Base-by-base conservation (phyloP, 768 basidiomycete species). In the Kwoniella mangroviensis region DNA sequence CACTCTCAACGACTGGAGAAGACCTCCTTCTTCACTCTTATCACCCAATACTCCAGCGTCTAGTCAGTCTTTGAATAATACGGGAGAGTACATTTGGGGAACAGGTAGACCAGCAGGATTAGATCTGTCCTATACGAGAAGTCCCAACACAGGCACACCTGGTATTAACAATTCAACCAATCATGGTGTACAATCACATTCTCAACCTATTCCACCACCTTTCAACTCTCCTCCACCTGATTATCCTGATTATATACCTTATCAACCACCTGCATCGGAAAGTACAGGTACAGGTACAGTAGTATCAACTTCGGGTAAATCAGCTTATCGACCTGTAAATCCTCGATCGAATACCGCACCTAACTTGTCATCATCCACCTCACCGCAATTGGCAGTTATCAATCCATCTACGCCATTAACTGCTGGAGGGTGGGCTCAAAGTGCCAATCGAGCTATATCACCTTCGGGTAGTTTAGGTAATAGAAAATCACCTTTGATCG, bases 181-280 rank as follows among this genome's bases (percentile, higher is more conserved):
- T 17, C 19, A n/a, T 55, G 49, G 28, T 26, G 21, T 42, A 24
- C 22, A 24, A 24, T 28, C 22, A 51, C 21, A 42, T 40, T 21
- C 12, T 28, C 43, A 24, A n/a, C n/a, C 45, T 22, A 62, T 49
- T 51, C 42, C 28, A 19, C 54, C 52, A 19, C 56, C 53, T 15
- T 55, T 57, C 53, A 60, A 49, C 22, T 59, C 56, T 6, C 68
- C 68, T 45, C 68, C 68, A 15, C 68, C 68, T 1, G 62, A 64
- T 49, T 69, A 69, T 59, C 68, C 68, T 17, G 68, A 69, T 42
- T 69, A 69, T 40, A 21, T 69, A 34, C 68, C 68, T 1, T 69
- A 69, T 55, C n/a, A 56, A 59, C 28, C 41, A n/a, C 54, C 65
- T 4, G 12, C 24, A 19, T 15, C 24, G 13, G 22, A 53, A 15